A percentile compares a stretch with the other conserved stretches of the same genome.
Conservation (phyloP, 2,329 filamentous ascomycete species). For the Aspergillus pseudotamarii region DNA sequence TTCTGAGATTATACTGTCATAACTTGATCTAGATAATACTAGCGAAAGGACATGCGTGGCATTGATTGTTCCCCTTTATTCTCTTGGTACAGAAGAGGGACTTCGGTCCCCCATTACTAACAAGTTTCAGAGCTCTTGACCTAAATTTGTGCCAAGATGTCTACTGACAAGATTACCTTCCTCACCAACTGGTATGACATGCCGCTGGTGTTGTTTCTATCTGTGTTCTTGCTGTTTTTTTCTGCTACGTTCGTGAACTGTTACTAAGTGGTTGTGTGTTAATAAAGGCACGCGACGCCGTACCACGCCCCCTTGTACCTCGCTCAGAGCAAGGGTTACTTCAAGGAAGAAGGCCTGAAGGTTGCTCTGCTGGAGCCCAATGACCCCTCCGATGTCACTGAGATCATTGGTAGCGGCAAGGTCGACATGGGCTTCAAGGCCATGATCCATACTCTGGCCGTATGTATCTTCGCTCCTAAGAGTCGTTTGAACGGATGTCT, state of each 20-base stretch:
- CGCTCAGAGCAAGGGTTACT: slow-evolving; percentile 75
- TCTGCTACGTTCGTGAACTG: slow-evolving; percentile 9
- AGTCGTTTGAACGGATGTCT: not conserved
- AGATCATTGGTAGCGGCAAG: slow-evolving; percentile 76
- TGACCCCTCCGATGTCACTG: slow-evolving; percentile 79
- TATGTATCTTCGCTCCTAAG: slow-evolving; percentile 37
- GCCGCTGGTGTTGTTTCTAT: slow-evolving; percentile 9
- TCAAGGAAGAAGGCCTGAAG: slow-evolving; percentile 73
- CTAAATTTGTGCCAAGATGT: slow-evolving; percentile 61
- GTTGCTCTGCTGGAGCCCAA: slow-evolving; percentile 77
- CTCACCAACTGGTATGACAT: slow-evolving; percentile 74
- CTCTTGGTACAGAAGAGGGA: slow-evolving; percentile 23
- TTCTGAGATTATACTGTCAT: slow-evolving; percentile 77
- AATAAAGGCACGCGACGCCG: slow-evolving; percentile 72
- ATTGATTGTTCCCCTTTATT: slow-evolving; percentile 46
- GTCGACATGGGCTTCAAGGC: slow-evolving; percentile 80
- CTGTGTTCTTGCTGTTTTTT: slow-evolving; percentile 10
- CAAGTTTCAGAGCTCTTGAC: slow-evolving; percentile 32
- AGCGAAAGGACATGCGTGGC: slow-evolving; percentile 87
- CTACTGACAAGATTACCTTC: slow-evolving; percentile 83
- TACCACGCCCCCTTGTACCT: slow-evolving; percentile 80
- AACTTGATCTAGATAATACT: slow-evolving; percentile 89
- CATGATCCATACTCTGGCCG: slow-evolving; percentile 80
- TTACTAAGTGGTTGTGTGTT: slow-evolving; percentile 31
- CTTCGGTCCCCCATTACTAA: slow-evolving; percentile 22